phyloP scores from a whole-genome alignment of 805 yeast genomes.

The Myxozyma udenii region DNA sequence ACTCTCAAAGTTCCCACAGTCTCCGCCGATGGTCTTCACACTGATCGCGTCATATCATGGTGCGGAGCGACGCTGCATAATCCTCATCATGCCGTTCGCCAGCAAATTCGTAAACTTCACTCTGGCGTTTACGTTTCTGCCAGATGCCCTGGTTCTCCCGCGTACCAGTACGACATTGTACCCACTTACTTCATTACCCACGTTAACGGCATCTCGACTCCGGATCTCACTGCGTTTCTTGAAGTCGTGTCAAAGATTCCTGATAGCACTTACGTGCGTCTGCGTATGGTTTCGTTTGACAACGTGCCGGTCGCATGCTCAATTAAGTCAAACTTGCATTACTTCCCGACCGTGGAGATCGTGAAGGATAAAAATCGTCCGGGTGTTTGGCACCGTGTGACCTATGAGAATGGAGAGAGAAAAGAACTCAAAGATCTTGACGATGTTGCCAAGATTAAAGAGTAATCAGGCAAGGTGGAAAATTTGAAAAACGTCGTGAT shows the following conservation, averaged over 20 bases:
- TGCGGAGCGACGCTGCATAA: conserved; percentile 78
- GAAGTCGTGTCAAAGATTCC: conserved; percentile 65
- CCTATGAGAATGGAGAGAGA: conserved; percentile 19
- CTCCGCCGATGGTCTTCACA: conserved; percentile 54
- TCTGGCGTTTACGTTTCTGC: conserved; percentile 79
- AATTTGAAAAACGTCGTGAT: too few relatives aligned
- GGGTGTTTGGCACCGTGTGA: conserved; percentile 16
- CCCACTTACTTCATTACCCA: conserved; percentile 85
- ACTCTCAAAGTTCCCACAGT: conserved; percentile 64
- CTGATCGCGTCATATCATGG: conserved; percentile 72
- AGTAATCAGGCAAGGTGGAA: too few relatives aligned
- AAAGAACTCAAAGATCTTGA: background rate
- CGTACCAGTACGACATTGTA: conserved; percentile 72
- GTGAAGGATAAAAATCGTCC: conserved; percentile 19
- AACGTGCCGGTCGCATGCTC: conserved; percentile 84
- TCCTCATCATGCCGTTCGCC: conserved; percentile 92
- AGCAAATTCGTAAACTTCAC: conserved; percentile 71
- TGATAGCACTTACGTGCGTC: conserved; percentile 75
- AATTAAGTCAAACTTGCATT: conserved; percentile 81
- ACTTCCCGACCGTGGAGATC: conserved; percentile 60
- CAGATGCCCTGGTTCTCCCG: conserved; percentile 79
- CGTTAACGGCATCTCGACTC: conserved; percentile 73
- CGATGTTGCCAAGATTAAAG: too few relatives aligned
- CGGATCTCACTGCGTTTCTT: conserved; percentile 65
- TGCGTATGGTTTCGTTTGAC: conserved; percentile 80